Evolutionary conservation across 78 protist genomes (phyloP), one percentile per base, ranked within the genome.

Genomic region (Polysphondylium violaceum): DNA sequence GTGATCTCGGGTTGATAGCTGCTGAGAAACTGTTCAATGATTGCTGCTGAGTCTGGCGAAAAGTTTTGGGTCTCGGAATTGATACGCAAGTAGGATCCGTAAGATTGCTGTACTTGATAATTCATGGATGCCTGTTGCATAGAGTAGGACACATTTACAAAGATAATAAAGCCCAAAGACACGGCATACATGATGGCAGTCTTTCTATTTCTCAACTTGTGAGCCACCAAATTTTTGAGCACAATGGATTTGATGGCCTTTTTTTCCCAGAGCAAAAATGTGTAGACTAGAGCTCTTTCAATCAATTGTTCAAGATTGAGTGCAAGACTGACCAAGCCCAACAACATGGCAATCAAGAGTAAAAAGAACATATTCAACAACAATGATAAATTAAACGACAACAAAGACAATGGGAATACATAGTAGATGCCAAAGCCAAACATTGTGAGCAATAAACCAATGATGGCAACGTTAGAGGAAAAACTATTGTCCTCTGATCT

Each of bases 191-290:
- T 95, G 56, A 96, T 14, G 5, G 98, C 90, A 12, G 99, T 97
- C 93, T 98, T 97, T 50, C 99, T 76, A 71, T 98, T 98, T 25
- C 98, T 59, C n/a, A 29, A 14, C n/a, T 97, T 74, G 71, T 98
- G 99, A 23, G 99, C 96, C 1, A 94, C 88, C 5, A 98, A 55
- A 55, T 98, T 98, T 91, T 96, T 97, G 43, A 64, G 7, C 4
- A 97, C 71, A 53, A 97, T n/a, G 8, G 79, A 27, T 17, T 47
- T 58, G 40, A 96, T 59, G 8, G 96, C 94, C 21, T 47, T 2
- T 33, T 36, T 73, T 69, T 96, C 96, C 98, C 97, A 96, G 79
- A 92, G 93, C 38, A 97, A 77, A 50, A 95, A 90, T 43, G 92
- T 0, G 12, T 12, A 29, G 19, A 91, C 74, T 1, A 97, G 65